Conservation (phyloP, 108 stramenopile species). For the Pseudonitzschia delicatissima region DNA sequence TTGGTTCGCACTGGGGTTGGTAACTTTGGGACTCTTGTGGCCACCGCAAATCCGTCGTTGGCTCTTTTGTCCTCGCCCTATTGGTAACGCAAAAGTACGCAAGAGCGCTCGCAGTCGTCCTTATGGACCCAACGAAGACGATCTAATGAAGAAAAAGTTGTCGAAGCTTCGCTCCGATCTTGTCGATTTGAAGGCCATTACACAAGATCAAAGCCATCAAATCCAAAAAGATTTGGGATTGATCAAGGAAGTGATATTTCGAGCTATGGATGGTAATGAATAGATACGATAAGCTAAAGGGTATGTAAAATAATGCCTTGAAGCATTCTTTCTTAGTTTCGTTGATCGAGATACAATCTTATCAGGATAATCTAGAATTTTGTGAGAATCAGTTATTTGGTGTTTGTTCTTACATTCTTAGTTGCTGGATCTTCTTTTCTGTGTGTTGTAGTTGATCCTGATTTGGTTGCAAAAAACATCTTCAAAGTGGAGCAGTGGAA, state of each 20-base stretch:
- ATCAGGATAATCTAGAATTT: too few species aligned
- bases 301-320: too few species aligned
- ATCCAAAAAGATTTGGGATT: slow-evolving; percentile 27
- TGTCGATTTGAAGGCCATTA: slow-evolving; percentile 19
- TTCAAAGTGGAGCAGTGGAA: too few species aligned
- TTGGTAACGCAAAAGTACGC: slow-evolving; percentile 5
- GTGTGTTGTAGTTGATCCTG: too few species aligned
- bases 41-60: slow-evolving; percentile 69
- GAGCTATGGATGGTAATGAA: slow-evolving; percentile 20
- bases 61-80: slow-evolving; percentile 32
- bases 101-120: background rate
- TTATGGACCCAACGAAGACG: background rate
- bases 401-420: too few species aligned
- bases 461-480: too few species aligned
- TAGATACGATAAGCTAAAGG: too few species aligned
- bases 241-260: slow-evolving; percentile 29
- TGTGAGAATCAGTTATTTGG: too few species aligned
- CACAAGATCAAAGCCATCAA: slow-evolving; percentile 20
- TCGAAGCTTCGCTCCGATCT: slow-evolving; percentile 27
- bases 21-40: slow-evolving; percentile 66
- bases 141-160: slow-evolving; percentile 19
- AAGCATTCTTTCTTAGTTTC: too few species aligned
- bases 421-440: too few species aligned
- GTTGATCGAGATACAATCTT: too few species aligned
- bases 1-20: slow-evolving; percentile 61